These are phyloP conservation scores for Penicillium expansum DNA, from an alignment of 2,329 filamentous ascomycete species.

Conservation along the genomic window DNA sequence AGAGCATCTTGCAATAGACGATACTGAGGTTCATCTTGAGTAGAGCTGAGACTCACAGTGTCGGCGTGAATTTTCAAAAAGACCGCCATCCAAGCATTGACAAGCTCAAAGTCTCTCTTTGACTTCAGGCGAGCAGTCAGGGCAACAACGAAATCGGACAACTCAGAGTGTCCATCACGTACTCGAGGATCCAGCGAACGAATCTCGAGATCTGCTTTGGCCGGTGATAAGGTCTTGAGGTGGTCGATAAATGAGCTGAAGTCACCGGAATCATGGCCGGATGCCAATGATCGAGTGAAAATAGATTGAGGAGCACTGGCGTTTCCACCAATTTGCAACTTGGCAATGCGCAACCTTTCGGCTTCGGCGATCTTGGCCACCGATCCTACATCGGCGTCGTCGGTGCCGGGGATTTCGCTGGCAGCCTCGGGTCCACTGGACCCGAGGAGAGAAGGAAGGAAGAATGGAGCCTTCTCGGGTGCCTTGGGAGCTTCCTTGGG, in stretches of 20 bases:
- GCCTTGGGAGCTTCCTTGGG: constrained; percentile 87
- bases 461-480: constrained; percentile 94
- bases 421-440: constrained; percentile 22
- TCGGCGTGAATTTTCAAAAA: constrained; percentile 78
- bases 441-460: constrained; percentile 60
- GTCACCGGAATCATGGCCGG: constrained; percentile 51
- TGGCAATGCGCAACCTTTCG: constrained; percentile 66
- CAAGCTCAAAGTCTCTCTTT: constrained; percentile 83
- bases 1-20: constrained; percentile 58
- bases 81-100: constrained; percentile 96
- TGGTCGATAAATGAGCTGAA: constrained; percentile 71
- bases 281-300: constrained; percentile 51
- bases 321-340: constrained; percentile 55
- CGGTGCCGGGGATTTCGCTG: constrained; percentile 25
- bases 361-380: constrained; percentile 38
- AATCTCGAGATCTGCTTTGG: constrained; percentile 85
- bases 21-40: constrained; percentile 46
- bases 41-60: constrained; percentile 47
- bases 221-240: constrained; percentile 76
- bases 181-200: constrained; percentile 64
- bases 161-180: constrained; percentile 59
- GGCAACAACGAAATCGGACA: constrained; percentile 76
- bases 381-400: constrained; percentile 29
- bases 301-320: constrained; percentile 24
- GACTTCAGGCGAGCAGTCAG: constrained; percentile 67